A percentile compares a stretch with the other conserved stretches of the same genome.
phyloP scores from a whole-genome alignment of 108 stramenopile species.

The Skeletonema grethae region DNA sequence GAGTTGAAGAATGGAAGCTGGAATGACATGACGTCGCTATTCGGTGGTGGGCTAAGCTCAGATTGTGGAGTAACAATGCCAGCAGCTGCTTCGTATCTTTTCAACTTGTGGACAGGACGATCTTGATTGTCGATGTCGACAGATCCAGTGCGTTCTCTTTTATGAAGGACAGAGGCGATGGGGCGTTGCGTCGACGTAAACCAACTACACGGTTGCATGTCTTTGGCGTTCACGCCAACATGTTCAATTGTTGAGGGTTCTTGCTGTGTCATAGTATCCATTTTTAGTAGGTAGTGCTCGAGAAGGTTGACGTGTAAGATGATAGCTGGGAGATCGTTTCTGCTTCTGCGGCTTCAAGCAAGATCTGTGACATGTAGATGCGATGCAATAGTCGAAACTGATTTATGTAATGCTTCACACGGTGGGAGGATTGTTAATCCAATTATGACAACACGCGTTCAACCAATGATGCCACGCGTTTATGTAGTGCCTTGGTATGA shows the following conservation, averaged over 20 bases:
- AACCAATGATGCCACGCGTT: too few relatives aligned
- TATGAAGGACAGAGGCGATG: neutral
- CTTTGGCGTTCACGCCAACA: neutral
- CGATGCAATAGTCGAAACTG: too few relatives aligned
- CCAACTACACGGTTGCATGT: too few relatives aligned
- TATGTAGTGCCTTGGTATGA: too few relatives aligned
- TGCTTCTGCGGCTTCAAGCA: too few relatives aligned
- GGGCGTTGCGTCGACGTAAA: neutral
- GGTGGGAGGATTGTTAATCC: too few relatives aligned
- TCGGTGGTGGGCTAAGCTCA: neutral
- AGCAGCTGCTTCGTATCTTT: neutral
- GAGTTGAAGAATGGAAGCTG: neutral
- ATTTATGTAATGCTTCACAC: too few relatives aligned
- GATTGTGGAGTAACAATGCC: neutral
- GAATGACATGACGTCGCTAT: neutral
- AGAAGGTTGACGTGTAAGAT: too few relatives aligned
- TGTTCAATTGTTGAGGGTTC: neutral
- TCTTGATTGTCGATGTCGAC: neutral
- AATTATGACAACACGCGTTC: too few relatives aligned
- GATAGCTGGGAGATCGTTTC: too few relatives aligned
- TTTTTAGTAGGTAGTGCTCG: too few relatives aligned
- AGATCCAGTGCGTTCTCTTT: neutral
- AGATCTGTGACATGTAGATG: too few relatives aligned
- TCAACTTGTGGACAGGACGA: neutral
- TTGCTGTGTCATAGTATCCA: neutral